phyloP scores from a whole-genome alignment of 805 yeast species.

The Clavispora carvajalis region DNA sequence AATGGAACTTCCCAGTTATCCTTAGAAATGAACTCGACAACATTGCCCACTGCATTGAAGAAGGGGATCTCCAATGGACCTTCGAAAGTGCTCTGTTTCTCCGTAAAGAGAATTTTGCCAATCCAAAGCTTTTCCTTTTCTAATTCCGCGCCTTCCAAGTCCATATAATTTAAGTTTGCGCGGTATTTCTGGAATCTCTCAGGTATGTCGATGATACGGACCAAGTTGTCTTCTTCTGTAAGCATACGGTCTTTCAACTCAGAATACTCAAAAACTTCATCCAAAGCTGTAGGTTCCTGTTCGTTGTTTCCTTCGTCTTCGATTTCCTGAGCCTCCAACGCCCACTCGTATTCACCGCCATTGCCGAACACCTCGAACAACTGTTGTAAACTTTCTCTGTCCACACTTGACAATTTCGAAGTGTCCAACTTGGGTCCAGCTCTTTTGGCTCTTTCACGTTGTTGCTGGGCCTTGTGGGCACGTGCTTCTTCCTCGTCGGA shows the following conservation, averaged over 20 bases:
- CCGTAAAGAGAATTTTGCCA: conserved; percentile 53
- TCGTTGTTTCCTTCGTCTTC: conserved; percentile 52
- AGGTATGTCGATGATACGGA: conserved; percentile 81
- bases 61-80: conserved; percentile 47
- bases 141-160: conserved; percentile 65
- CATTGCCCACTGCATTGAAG: conserved; percentile 64
- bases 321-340: conserved; percentile 79
- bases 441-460: conserved; percentile 28
- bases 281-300: conserved; percentile 57
- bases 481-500: conserved; percentile 68
- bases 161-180: conserved; percentile 58
- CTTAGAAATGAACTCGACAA: conserved; percentile 63
- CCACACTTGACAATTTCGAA: conserved; percentile 57
- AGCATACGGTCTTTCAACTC: conserved; percentile 87
- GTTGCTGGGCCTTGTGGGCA: conserved; percentile 25
- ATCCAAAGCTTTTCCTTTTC: conserved; percentile 77
- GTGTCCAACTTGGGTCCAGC: conserved; percentile 48
- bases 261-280: conserved; percentile 91
- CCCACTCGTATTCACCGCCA: conserved; percentile 98
- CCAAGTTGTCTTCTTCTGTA: conserved; percentile 85
- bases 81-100: conserved; percentile 44
- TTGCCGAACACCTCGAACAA: conserved; percentile 94
- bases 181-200: conserved; percentile 86
- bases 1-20: conserved; percentile 90
- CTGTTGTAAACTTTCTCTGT: conserved; percentile 88